A percentile compares a stretch with the other conserved stretches of the same genome.
phyloP scores from a whole-genome alignment of 345 rosid genomes.

The Pistacia atlantica region DNA sequence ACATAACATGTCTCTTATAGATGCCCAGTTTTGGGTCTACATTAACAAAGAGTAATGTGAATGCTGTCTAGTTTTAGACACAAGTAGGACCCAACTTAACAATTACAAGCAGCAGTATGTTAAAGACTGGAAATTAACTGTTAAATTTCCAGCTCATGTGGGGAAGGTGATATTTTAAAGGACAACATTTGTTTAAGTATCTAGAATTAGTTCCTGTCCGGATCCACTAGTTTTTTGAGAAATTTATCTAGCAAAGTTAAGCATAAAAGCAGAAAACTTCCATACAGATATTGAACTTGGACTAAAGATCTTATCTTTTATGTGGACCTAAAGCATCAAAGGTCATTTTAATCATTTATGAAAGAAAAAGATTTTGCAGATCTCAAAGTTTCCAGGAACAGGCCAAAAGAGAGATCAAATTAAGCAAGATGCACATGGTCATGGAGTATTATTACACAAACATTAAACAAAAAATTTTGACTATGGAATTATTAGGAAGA shows the following conservation, averaged over 20 bases:
- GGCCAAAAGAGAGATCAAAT: background rate
- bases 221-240: slow-evolving; percentile 15
- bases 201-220: background rate
- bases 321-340: slow-evolving; percentile 14
- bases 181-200: slow-evolving; percentile 3
- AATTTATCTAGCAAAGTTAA: background rate
- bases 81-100: slow-evolving; percentile 16
- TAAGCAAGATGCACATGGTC: background rate
- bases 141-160: slow-evolving; percentile 20
- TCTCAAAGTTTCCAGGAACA: slow-evolving; percentile 5
- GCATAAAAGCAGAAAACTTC: slow-evolving; percentile 13
- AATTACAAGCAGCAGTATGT: background rate
- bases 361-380: slow-evolving; percentile 5
- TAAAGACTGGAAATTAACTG: slow-evolving; percentile 12
- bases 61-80: slow-evolving; percentile 1
- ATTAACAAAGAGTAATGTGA: background rate
- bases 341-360: background rate
- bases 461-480: background rate
- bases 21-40: background rate
- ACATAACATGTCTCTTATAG: background rate
- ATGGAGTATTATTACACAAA: background rate
- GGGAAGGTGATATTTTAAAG: slow-evolving; percentile 18
- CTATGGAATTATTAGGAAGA: slow-evolving; percentile 7
- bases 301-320: slow-evolving; percentile 15
- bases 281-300: background rate